These are phyloP conservation scores for Leccinellum rugosiceps DNA, from an alignment of 768 basidiomycete genomes.

Conservation along the genomic window DNA sequence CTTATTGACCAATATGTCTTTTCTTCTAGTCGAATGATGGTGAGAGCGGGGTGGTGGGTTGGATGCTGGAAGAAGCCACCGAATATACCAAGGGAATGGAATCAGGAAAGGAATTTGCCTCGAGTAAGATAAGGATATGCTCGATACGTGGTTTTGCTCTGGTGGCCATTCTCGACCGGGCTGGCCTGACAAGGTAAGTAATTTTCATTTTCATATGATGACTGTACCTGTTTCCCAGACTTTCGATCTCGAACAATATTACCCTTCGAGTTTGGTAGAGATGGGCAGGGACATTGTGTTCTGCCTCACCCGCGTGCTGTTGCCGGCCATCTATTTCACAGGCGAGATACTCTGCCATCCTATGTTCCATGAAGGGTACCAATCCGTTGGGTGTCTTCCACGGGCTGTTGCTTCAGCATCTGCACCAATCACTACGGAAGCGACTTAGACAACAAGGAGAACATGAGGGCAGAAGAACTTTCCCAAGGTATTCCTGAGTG, in stretches of 20 bases:
- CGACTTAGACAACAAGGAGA: slow-evolving; percentile 91
- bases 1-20: neutral
- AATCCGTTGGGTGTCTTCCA: slow-evolving; percentile 95
- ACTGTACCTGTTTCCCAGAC: slow-evolving; percentile 47
- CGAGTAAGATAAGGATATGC: slow-evolving; percentile 93
- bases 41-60: slow-evolving; percentile 89
- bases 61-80: slow-evolving; percentile 72
- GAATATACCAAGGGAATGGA: slow-evolving; percentile 70
- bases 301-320: slow-evolving; percentile 98
- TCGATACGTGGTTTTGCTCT: slow-evolving; percentile 99
- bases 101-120: slow-evolving; percentile 58
- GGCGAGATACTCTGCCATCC: slow-evolving; percentile 96
- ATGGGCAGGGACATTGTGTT: slow-evolving; percentile 99
- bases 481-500: slow-evolving; percentile 97
- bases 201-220: neutral
- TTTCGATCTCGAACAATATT: slow-evolving; percentile 72
- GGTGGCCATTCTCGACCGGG: slow-evolving; percentile 98
- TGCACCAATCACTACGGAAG: slow-evolving; percentile 90
- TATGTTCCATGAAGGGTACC: slow-evolving; percentile 80
- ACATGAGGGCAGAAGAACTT: slow-evolving; percentile 96
- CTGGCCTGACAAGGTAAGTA: slow-evolving; percentile 85
- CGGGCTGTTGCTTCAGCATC: slow-evolving; percentile 70
- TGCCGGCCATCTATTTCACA: slow-evolving; percentile 87
- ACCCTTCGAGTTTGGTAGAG: slow-evolving; percentile 85
- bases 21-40: slow-evolving; percentile 55